Base-by-base conservation (phyloP, 768 basidiomycete species). In the Clavulina sp. region DNA sequence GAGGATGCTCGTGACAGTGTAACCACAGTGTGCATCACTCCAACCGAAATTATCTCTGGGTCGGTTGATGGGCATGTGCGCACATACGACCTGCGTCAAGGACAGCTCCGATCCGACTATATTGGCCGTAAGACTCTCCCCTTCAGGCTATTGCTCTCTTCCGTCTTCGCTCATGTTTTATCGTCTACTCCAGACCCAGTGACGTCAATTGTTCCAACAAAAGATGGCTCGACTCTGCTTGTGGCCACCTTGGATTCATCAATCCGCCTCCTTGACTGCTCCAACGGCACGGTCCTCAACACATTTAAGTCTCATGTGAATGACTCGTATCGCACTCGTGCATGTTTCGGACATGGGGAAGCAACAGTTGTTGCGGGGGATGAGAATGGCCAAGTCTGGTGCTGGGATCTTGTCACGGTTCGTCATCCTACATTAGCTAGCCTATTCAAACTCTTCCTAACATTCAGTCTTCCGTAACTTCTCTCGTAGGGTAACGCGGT, bases 21-120 rank as follows among this genome's bases (percentile, higher is more conserved):
- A 34, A 89, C 91, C 58, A 74, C 81, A 18, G 66, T 96, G 29
- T 70, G 80, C 57, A 72, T 89, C 38, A 76, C 73, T 9, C 62
- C 74, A 23, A 75, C 77, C 23, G 75, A 73, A 49, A 74, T 97
- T 58, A 68, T 80, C 36, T 71, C 86, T 2, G 89, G 88, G 5
- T 88, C 87, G 2, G 81, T 95, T 4, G 95, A 99, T 56, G 93
- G 95, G 2, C 74, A 82, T 61, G 78, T 93, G 41, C 77, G 95
- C 19, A 87, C 86, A 5, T 96, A 97, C 65, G 95, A 99, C 65
- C 71, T 99, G 30, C 81, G 95, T 49, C 88, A 83, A 69, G 95
- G 95, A 23, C 79, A 93, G 62, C 67, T 96, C 28, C 77, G 82
- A 5, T 74, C 84, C 41, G 95, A 99, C 64, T 89, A 78, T 61